Evolutionary conservation across 495 filamentous ascomycete genomes (phyloP).

Genomic region (Pyrenula aspistea): DNA sequence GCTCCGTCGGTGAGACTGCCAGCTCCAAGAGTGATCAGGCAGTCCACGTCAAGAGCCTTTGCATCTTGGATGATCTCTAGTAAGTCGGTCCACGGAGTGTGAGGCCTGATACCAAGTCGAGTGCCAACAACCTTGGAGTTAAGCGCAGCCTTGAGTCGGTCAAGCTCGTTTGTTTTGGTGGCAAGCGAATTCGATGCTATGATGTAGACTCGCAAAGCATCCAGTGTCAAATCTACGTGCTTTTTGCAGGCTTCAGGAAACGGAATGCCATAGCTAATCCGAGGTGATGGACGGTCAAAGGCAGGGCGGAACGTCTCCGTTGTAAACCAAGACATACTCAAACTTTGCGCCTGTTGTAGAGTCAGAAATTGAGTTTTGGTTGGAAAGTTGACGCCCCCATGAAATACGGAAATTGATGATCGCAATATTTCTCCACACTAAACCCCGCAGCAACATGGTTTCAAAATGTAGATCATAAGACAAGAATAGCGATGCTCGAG

Average conservation of each 20-base stretch:
- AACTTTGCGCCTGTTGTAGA: too few relatives aligned
- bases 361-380: too few relatives aligned
- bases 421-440: too few relatives aligned
- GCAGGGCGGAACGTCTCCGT: constrained; percentile 26
- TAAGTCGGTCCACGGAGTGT: constrained; percentile 49
- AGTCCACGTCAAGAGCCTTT: constrained; percentile 33
- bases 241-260: constrained; percentile 36
- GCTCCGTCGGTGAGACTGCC: constrained; percentile 50
- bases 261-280: constrained; percentile 37
- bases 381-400: too few relatives aligned
- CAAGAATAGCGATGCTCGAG: too few relatives aligned
- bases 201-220: constrained; percentile 42
- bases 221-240: constrained; percentile 37
- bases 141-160: constrained; percentile 30
- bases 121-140: constrained; percentile 34
- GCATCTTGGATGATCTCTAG: constrained; percentile 40
- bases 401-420: too few relatives aligned
- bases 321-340: background rate
- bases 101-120: constrained; percentile 44
- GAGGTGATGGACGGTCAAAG: constrained; percentile 21
- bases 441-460: too few relatives aligned
- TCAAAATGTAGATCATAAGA: too few relatives aligned
- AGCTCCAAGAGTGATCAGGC: constrained; percentile 48
- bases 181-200: constrained; percentile 48
- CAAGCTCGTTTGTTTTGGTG: constrained; percentile 37